phyloP scores from a whole-genome alignment of 2,329 filamentous ascomycete species.

The Erysiphe neolycopersici region DNA sequence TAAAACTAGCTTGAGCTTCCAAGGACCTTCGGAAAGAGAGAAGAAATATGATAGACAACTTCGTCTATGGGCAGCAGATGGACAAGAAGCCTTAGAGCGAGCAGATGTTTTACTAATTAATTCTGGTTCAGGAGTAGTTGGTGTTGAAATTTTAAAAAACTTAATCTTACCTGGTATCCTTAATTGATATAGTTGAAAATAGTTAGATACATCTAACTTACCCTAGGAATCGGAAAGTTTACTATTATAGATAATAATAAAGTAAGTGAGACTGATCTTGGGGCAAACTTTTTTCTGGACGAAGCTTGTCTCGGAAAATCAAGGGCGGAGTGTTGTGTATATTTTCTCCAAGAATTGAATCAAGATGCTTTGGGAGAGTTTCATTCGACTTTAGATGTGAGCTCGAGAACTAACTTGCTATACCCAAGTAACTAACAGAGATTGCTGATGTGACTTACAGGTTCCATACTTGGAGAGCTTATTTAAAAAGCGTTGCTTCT shows the following conservation, averaged over 20 bases:
- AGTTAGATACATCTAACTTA: conserved; percentile 1
- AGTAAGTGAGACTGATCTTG: conserved; percentile 62
- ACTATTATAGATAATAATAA: conserved; percentile 61
- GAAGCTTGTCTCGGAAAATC: conserved; percentile 48
- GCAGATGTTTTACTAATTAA: conserved; percentile 82
- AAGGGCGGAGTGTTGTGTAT: conserved; percentile 52
- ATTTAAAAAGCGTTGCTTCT: conserved; percentile 19
- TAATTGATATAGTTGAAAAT: neutral
- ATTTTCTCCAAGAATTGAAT: conserved; percentile 64
- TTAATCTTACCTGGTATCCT: conserved; percentile 57
- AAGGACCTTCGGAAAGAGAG: conserved; percentile 28
- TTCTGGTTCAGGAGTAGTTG: conserved; percentile 61
- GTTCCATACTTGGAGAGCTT: conserved; percentile 4
- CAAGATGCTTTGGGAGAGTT: conserved; percentile 68
- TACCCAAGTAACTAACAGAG: neutral
- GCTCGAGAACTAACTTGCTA: conserved; percentile 11
- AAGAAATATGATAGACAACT: conserved; percentile 86
- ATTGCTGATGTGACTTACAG: too few species aligned
- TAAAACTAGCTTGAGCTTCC: too few species aligned
- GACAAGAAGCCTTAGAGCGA: conserved; percentile 71
- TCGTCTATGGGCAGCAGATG: conserved; percentile 77
- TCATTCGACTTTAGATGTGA: neutral
- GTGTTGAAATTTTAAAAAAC: conserved; percentile 84
- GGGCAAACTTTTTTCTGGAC: conserved; percentile 92
- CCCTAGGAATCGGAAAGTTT: conserved; percentile 55